Evolutionary conservation across 768 basidiomycete species (phyloP).

Genomic region (Hypholoma sublateritium): DNA sequence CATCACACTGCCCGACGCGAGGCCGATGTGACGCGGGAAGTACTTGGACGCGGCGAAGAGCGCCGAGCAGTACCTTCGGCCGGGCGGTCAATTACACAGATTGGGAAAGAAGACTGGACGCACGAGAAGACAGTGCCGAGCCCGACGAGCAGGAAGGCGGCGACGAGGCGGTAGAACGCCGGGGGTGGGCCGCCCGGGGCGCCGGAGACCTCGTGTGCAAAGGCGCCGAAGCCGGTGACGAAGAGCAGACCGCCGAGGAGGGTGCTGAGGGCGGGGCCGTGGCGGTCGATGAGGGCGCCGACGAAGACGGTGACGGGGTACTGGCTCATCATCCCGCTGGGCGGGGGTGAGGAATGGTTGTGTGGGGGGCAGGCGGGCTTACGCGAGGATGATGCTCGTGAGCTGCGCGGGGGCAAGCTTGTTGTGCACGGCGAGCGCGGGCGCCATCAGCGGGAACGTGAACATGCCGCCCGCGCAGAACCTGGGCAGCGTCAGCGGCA

Average conservation of each 20-base stretch:
- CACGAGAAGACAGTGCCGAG: conserved; percentile 75
- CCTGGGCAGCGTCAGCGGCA: conserved; percentile 31
- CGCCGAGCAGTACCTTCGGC: conserved; percentile 61
- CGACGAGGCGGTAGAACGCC: conserved; percentile 46
- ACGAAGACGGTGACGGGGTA: conserved; percentile 73
- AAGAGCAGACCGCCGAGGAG: conserved; percentile 60
- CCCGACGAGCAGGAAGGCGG: conserved; percentile 63
- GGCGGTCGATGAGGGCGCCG: conserved; percentile 65
- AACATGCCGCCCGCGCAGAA: conserved; percentile 79
- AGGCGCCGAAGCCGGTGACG: conserved; percentile 58
- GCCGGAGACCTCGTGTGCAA: conserved; percentile 56
- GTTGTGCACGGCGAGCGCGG: conserved; percentile 54
- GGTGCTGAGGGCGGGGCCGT: conserved; percentile 71
- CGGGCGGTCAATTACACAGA: not conserved
- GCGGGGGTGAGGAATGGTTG: not conserved
- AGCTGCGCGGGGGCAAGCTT: conserved; percentile 76
- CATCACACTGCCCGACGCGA: conserved; percentile 66
- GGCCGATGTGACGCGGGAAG: conserved; percentile 64
- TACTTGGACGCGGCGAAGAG: conserved; percentile 74
- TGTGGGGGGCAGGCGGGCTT: conserved; percentile 25
- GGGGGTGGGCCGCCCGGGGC: conserved; percentile 42
- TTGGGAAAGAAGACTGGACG: conserved; percentile 24
- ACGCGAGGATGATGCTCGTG: conserved; percentile 79
- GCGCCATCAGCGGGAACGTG: conserved; percentile 74
- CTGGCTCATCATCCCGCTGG: conserved; percentile 80